Base-by-base conservation (phyloP, 495 filamentous ascomycete species). In the Penicillium chermesinum region DNA sequence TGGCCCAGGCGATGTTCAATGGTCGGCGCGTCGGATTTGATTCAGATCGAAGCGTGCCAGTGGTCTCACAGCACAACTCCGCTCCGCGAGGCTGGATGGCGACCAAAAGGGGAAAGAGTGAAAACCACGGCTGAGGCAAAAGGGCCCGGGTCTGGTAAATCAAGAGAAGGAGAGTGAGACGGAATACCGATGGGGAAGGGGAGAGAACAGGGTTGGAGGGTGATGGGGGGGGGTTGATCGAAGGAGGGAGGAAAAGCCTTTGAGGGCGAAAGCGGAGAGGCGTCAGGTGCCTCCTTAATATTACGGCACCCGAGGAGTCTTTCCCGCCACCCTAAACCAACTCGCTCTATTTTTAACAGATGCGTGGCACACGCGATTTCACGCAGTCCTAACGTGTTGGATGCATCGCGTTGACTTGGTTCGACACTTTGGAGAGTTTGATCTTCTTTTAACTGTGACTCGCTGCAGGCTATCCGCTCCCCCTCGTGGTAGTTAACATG, bases 271-370 rank as follows among this genome's bases (percentile, higher is more conserved):
- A 63, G 60, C 60, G 60, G 60, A 63, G 60, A 63, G 55, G 57
- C 54, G 60, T 63, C 60, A 63, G 57, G 60, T 63, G 57, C 54
- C 60, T 63, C 60, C 60, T 61, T 58, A 63, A 63, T 63, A 63
- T 61, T 63, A 61, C 54, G 42, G 52, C 44, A 58, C 48, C 57
- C 52, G 45, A 58, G 45, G 41, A 43, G 36, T 55, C 48, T 47
- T 41, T 54, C 50, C 57, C 56, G 57, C 57, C 57, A 63, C 60
- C 45, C 48, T 47, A 20, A 49, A 55, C 38, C 44, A 30, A 41
- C 48, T 50, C 35, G 27, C 44, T 44, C 44, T 54, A 54, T 51
- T 54, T 58, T 49, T 57, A 53, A 40, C 45, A 34, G 19, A 16
- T 5, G 13, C 16, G 44, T 48, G 45, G 36, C 36, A 48, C 45